These are phyloP conservation scores for Plantago elongata DNA, from an alignment of 257 asterid genomes.

Conservation along the genomic window DNA sequence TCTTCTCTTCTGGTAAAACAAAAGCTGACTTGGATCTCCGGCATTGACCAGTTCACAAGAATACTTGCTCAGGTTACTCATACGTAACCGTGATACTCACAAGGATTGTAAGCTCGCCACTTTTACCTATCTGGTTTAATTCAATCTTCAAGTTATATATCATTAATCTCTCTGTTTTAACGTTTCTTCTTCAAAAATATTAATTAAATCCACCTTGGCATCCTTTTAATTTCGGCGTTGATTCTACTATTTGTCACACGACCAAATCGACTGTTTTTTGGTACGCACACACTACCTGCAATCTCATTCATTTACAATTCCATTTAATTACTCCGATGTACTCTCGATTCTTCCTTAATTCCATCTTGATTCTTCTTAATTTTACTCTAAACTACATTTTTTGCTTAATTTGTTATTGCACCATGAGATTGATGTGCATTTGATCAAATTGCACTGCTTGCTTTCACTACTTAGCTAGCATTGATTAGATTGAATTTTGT, in stretches of 20 bases:
- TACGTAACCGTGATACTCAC: conserved; percentile 22
- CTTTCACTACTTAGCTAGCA: conserved; percentile 20
- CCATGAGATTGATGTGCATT: not conserved
- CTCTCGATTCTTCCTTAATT: conserved; percentile 31
- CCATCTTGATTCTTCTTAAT: conserved; percentile 13
- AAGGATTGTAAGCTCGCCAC: conserved; percentile 44
- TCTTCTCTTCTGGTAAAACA: conserved; percentile 26
- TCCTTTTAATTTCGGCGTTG: conserved; percentile 25
- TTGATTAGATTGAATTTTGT: conserved; percentile 32
- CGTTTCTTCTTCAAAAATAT: conserved; percentile 9
- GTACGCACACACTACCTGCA: conserved; percentile 12
- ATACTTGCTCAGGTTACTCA: conserved; percentile 31
- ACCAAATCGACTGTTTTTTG: conserved; percentile 30
- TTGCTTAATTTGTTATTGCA: conserved; percentile 23
- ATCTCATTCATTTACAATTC: conserved; percentile 27
- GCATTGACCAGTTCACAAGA: conserved; percentile 50
- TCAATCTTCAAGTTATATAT: not conserved
- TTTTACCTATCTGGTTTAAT: conserved; percentile 13
- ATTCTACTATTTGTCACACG: conserved; percentile 36
- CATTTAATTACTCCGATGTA: conserved; percentile 39
- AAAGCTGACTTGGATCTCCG: conserved; percentile 51
- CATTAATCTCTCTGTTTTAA: not conserved
- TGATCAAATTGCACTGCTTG: not conserved
- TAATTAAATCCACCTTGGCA: conserved; percentile 15
- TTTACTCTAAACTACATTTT: conserved; percentile 27